Evolutionary conservation across 352 stramenopile genomes (phyloP).

Genomic region (Saprolegnia parasitica): DNA sequence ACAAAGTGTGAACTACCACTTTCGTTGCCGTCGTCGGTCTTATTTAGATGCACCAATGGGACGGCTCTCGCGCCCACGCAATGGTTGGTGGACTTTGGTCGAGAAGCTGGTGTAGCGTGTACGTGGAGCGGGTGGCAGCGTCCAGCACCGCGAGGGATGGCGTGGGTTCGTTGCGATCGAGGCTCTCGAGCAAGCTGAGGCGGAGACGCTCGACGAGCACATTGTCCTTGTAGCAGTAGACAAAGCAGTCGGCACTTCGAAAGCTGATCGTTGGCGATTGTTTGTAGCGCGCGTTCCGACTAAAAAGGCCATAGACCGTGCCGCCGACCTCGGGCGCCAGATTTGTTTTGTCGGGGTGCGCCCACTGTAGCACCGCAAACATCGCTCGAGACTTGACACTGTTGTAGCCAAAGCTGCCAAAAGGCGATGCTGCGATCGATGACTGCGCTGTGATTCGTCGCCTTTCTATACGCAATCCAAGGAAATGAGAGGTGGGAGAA

Average conservation of each 20-base stretch:
- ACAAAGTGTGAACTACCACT: too few species aligned
- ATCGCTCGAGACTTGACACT: neutral
- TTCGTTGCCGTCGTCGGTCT: too few species aligned
- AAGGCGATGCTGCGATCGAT: too few species aligned
- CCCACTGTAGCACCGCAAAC: neutral
- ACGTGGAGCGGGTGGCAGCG: too few species aligned
- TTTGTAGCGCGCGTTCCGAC: neutral
- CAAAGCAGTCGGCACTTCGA: conserved; percentile 6
- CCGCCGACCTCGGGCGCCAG: neutral
- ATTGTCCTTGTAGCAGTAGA: conserved; percentile 3
- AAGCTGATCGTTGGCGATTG: conserved; percentile 3
- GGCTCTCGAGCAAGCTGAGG: neutral
- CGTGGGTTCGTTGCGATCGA: neutral
- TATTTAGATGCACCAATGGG: too few species aligned
- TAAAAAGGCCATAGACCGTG: neutral
- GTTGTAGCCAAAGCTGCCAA: neutral
- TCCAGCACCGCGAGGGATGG: too few species aligned
- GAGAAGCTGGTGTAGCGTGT: too few species aligned
- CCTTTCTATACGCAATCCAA: too few species aligned
- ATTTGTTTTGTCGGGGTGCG: neutral
- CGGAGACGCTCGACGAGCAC: neutral
- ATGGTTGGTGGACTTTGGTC: too few species aligned
- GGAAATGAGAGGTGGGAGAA: too few species aligned
- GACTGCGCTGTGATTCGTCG: too few species aligned
- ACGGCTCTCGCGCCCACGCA: too few species aligned